Percentiles rank a stretch among this genome's conserved stretches.
Conservation (phyloP, 108 stramenopile species). For the Cyclotella cryptica region DNA sequence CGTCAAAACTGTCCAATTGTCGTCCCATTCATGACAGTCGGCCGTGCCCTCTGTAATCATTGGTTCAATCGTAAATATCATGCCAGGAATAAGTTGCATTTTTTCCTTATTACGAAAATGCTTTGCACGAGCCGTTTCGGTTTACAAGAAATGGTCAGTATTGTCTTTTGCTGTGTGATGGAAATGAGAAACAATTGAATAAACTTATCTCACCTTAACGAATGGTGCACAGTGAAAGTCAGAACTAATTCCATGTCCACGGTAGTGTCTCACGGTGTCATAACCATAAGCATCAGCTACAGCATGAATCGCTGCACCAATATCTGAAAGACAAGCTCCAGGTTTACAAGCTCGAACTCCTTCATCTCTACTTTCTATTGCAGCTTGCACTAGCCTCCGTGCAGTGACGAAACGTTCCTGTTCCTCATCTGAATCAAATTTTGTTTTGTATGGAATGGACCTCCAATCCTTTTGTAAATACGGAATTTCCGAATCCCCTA, state of each 20-base stretch:
- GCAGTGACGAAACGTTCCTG: conserved; percentile 61
- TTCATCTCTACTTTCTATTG: conserved; percentile 79
- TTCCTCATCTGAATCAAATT: conserved; percentile 54
- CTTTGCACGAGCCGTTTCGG: conserved; percentile 19
- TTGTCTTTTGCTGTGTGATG: too few relatives aligned
- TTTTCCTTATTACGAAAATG: conserved; percentile 91
- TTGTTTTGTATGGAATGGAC: conserved; percentile 57
- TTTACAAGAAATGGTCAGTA: conserved; percentile 12
- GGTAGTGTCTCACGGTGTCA: conserved; percentile 83
- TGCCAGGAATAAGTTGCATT: conserved; percentile 82
- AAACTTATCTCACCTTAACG: conserved; percentile 62
- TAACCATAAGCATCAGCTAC: conserved; percentile 86
- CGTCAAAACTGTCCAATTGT: conserved; percentile 97
- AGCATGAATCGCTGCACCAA: conserved; percentile 93
- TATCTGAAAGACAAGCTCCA: conserved; percentile 76
- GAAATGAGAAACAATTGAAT: conserved; percentile 4
- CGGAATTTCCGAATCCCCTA: neutral
- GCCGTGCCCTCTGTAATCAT: conserved; percentile 91
- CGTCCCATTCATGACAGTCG: conserved; percentile 84
- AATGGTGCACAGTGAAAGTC: conserved; percentile 93
- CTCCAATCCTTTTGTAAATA: conserved; percentile 59
- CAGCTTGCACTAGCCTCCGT: conserved; percentile 73
- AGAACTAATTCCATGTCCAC: conserved; percentile 95
- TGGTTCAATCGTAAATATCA: conserved; percentile 99
- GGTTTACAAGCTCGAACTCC: conserved; percentile 70